phyloP scores from a whole-genome alignment of 257 asterid species.

The Petunia secreta region DNA sequence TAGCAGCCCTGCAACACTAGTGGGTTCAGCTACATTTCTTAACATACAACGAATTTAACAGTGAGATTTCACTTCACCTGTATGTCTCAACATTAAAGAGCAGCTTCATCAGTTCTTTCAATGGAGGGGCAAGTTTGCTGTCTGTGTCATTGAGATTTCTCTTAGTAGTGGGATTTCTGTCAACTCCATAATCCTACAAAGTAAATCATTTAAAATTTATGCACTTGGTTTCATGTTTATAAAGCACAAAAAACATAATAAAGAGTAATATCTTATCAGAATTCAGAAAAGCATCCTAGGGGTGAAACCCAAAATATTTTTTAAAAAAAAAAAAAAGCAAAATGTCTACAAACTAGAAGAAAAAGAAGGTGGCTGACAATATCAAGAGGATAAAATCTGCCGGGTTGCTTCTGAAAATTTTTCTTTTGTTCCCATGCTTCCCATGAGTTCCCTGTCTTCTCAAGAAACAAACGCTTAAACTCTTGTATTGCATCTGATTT shows the following conservation, averaged over 20 bases:
- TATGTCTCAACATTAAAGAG: slow-evolving; percentile 93
- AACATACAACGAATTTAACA: slow-evolving; percentile 23
- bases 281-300: not conserved
- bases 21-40: slow-evolving; percentile 32
- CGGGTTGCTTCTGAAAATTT: slow-evolving; percentile 84
- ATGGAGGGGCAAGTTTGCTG: slow-evolving; percentile 74
- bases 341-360: slow-evolving; percentile 22
- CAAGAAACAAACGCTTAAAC: slow-evolving; percentile 81
- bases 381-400: slow-evolving; percentile 86
- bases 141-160: slow-evolving; percentile 57
- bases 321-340: not conserved
- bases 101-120: slow-evolving; percentile 84
- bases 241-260: slow-evolving; percentile 1
- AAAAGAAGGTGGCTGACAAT: slow-evolving; percentile 53
- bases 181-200: slow-evolving; percentile 89
- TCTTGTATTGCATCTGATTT: slow-evolving; percentile 70
- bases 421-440: slow-evolving; percentile 74
- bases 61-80: slow-evolving; percentile 54
- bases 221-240: slow-evolving; percentile 8
- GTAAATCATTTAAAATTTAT: slow-evolving; percentile 28
- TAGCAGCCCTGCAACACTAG: slow-evolving; percentile 78
- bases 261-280: not conserved
- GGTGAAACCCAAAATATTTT: not conserved
- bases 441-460: slow-evolving; percentile 95
- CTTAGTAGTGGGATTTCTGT: slow-evolving; percentile 54